Evolutionary conservation across 352 stramenopile genomes (phyloP), one percentile per base, ranked within the genome.

Genomic region (Achlya hypogyna): DNA sequence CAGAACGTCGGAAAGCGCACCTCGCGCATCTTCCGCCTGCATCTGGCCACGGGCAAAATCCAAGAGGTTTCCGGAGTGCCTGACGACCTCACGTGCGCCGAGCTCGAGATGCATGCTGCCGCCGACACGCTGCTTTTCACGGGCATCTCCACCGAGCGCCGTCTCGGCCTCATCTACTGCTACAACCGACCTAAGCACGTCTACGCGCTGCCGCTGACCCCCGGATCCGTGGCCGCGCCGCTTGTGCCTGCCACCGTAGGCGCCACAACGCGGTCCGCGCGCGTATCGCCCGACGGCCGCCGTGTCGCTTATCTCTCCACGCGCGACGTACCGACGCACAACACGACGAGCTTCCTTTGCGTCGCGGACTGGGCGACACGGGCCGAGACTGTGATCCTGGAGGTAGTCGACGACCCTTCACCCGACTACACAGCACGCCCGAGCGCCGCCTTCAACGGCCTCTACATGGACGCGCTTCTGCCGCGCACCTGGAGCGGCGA

Each of bases 161-260:
- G 79, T 23, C 65, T 93, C 9, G 87, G 87, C 6, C 79, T 96
- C 52, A 86, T 95, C 62, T 93, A 93, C 74, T 96, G 86, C 73
- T 93, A 87, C 74, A 93, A 94, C 66, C 78, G 87, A 12, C 81
- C 81, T 0, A 87, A 82, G 56, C 69, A 73, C 22, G 63, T 95
- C 2, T 93, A 91, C 58, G 73, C 81, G 32, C 65, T 84, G 2
- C 63, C 71, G 5, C 35, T 89, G 27, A 42, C 64, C 0, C 59
- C 79, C 4, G 38, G 60, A 8, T 35, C 6, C 9, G 40, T 32
- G 25, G 64, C 76, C 29, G 35, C 54, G 14, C 34, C 51, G 0
- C 31, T 25, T 8, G 29, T 67, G 29, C 47, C 45, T 6, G 29
- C 9, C 29, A 8, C 6, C 10, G 45, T 62, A 14, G 5, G 25